phyloP scores from a whole-genome alignment of 805 yeast species.

The Metschnikowia borealis region DNA sequence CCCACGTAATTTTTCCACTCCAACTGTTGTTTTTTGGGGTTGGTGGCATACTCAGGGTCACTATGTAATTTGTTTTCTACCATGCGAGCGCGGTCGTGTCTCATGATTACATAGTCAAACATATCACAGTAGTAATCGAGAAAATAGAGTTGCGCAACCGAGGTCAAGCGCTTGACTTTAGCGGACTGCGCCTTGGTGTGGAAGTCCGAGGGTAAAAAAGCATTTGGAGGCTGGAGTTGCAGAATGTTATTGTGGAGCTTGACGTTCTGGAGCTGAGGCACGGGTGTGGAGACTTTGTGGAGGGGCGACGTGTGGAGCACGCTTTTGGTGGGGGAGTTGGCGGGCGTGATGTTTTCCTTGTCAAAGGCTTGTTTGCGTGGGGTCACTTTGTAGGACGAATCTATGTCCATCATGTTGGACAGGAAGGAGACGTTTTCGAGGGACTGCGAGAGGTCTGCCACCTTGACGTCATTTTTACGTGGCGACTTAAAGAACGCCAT shows the following conservation, averaged over 20 bases:
- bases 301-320: conserved; percentile 29
- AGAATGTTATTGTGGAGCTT: conserved; percentile 28
- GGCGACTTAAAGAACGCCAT: conserved; percentile 19
- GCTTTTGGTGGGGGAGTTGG: conserved; percentile 24
- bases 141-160: conserved; percentile 91
- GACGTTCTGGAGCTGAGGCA: conserved; percentile 16
- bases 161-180: conserved; percentile 79
- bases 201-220: conserved; percentile 42
- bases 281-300: conserved; percentile 5
- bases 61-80: conserved; percentile 58
- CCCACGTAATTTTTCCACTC: conserved; percentile 77
- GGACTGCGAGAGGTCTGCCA: conserved; percentile 39
- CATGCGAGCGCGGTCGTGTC: conserved; percentile 76
- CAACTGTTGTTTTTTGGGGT: conserved; percentile 34
- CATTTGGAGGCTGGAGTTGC: conserved; percentile 30
- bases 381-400: conserved; percentile 34
- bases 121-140: conserved; percentile 94
- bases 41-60: conserved; percentile 39
- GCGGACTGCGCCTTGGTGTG: conserved; percentile 58
- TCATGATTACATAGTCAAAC: conserved; percentile 84
- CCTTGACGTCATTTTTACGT: conserved; percentile 18
- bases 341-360: conserved; percentile 27
- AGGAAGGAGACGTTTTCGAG: conserved; percentile 41
- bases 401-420: conserved; percentile 38
- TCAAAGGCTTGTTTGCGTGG: conserved; percentile 12